Base-by-base conservation (phyloP, 2,329 filamentous ascomycete genomes). In the Alternaria atra region DNA sequence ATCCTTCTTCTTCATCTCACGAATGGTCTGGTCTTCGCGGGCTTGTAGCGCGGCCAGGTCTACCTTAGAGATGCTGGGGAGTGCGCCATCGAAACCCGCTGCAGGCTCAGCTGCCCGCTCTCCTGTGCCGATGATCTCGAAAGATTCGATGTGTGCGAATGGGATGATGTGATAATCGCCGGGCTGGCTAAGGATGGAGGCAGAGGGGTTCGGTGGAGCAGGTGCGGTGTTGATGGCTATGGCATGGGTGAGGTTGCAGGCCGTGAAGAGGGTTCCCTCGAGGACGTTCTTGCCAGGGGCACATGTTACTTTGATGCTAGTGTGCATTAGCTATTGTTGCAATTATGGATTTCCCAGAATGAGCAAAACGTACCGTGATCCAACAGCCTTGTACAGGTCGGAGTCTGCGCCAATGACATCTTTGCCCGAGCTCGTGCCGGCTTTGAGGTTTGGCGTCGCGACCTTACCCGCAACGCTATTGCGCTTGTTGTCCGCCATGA, bases 261-360 rank as follows among this genome's bases (percentile, higher is more conserved):
- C 86, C 29, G 87, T 88, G 77, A 87, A 89, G 59, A 90, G 81
- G 17, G 82, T 87, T 69, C 88, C 88, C 75, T 90, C 87, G 60
- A 87, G 78, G 25, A 82, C 84, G 43, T 83, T 81, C 53, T 83
- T 79, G 55, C 81, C 82, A 29, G 82, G 78, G 15, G 82, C 80
- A 52, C 86, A 88, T 57, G 82, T 87, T 65, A 90, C 76, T 67
- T 85, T 87, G 71, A 89, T 81, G 60, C 87, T 89, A 73, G 37
- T 23, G 30, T 37, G 52, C 44, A 63, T 75, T 48, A 75, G 71
- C 51, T 23, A 34, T 9, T 10, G 25, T 3, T 30, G 20, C n/a
- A 17, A 12, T 20, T 2, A 30, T 6, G 15, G 5, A 23, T 34
- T 8, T 7, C 25, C 3, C 23, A 8, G 34, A 8, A 42, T 27